Conservation (phyloP, 2,329 filamentous ascomycete species). For the Fusarium albidum region DNA sequence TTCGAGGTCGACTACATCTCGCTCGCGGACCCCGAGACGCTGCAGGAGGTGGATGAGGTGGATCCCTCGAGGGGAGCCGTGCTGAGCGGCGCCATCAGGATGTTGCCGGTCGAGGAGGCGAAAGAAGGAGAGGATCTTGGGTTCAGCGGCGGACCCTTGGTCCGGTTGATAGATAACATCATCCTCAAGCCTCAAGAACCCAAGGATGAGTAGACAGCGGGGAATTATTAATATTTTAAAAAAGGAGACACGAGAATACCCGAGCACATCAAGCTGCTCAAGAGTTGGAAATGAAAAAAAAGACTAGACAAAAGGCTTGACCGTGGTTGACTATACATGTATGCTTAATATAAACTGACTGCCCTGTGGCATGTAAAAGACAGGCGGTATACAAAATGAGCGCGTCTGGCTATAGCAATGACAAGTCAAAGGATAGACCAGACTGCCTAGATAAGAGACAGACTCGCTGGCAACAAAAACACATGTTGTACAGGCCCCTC, state of each 20-base stretch:
- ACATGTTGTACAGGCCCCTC: constrained; percentile 16
- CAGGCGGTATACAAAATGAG: not conserved
- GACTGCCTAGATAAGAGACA: not conserved
- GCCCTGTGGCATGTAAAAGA: constrained; percentile 3
- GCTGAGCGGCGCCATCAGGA: constrained; percentile 89
- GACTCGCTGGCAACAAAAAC: constrained; percentile 10
- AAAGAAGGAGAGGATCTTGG: constrained; percentile 78
- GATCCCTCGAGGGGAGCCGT: constrained; percentile 79
- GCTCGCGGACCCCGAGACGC: constrained; percentile 82
- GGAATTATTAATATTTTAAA: constrained; percentile 1
- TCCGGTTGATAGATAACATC: constrained; percentile 94
- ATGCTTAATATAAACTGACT: not conserved
- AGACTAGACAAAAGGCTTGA: not conserved
- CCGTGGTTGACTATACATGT: constrained; percentile 11
- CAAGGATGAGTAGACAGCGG: constrained; percentile 15
- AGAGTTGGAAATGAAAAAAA: constrained; percentile 2
- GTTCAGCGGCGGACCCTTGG: constrained; percentile 73
- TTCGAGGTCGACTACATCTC: constrained; percentile 95
- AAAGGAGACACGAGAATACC: constrained; percentile 26
- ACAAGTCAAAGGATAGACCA: not conserved
- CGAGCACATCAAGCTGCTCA: constrained; percentile 24
- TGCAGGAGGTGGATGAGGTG: constrained; percentile 79
- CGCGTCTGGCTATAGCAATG: not conserved
- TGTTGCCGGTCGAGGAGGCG: constrained; percentile 80
- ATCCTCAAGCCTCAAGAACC: constrained; percentile 62